Evolutionary conservation across 2,329 filamentous ascomycete species (phyloP).

Genomic region (Botryosphaeria dothidea): DNA sequence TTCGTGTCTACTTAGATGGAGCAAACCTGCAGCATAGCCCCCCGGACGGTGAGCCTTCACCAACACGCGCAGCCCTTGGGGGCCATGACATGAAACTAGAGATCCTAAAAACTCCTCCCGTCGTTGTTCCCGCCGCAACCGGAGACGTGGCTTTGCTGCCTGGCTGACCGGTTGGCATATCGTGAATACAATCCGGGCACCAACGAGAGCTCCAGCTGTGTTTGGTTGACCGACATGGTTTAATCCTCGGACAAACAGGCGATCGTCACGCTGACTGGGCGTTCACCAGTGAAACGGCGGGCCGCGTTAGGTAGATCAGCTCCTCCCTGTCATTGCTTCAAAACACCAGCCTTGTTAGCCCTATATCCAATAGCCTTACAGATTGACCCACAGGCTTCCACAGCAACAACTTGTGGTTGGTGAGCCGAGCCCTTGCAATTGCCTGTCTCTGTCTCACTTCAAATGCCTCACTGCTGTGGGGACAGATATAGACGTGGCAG

Average conservation of each 20-base stretch:
- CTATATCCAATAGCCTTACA: neutral
- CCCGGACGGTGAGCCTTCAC: neutral
- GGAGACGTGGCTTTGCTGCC: conserved; percentile 5
- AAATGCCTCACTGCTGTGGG: neutral
- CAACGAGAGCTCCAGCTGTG: neutral
- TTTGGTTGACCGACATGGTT: conserved; percentile 1
- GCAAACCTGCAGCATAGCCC: conserved; percentile 6
- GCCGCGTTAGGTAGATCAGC: neutral
- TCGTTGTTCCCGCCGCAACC: neutral
- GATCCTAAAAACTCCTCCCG: neutral
- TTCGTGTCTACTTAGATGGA: neutral
- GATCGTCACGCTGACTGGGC: neutral
- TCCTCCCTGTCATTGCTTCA: neutral
- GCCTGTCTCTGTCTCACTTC: neutral
- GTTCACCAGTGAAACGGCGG: neutral
- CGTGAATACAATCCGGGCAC: neutral
- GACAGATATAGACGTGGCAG: neutral
- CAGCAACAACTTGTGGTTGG: neutral
- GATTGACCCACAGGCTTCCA: neutral
- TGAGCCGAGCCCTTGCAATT: neutral
- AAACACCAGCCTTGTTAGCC: neutral
- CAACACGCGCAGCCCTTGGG: neutral
- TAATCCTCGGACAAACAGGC: neutral
- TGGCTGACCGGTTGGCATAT: neutral
- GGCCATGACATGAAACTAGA: neutral